phyloP scores from a whole-genome alignment of 2,329 filamentous ascomycete species.

The Trichoderma polysporum region DNA sequence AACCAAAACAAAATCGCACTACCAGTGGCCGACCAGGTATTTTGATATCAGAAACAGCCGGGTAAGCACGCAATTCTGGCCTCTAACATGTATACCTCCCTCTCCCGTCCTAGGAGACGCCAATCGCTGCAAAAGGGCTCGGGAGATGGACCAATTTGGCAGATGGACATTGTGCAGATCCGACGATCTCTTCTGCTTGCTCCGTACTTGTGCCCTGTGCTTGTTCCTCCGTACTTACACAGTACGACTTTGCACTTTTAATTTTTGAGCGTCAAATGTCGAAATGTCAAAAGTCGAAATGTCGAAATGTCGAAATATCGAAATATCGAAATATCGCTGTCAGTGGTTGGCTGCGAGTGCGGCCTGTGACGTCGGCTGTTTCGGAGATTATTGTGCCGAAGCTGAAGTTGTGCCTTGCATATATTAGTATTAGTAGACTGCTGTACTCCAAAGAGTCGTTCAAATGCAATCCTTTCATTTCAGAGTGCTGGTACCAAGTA shows the following conservation, averaged over 20 bases:
- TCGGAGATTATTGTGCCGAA: neutral
- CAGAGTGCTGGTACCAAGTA: no score
- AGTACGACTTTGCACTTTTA: neutral
- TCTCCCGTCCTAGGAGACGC: neutral
- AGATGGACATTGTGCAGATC: neutral
- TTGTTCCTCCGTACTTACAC: neutral
- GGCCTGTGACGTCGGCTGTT: neutral
- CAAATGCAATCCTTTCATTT: no score
- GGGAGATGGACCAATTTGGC: conserved; percentile 14
- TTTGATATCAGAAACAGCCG: neutral
- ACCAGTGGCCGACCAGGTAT: neutral
- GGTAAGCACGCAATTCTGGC: neutral
- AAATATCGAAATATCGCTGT: no score
- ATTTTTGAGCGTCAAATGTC: neutral
- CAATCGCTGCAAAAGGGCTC: conserved; percentile 10
- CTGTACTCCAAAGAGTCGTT: no score
- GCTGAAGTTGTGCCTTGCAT: neutral
- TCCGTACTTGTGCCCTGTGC: neutral
- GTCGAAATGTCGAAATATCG: neutral
- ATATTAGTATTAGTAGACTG: neutral
- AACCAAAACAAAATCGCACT: neutral
- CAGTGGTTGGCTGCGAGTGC: neutral
- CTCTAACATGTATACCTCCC: neutral
- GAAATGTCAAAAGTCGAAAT: neutral
- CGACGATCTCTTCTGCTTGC: neutral